A percentile compares a stretch with the other conserved stretches of the same genome.
These are phyloP conservation scores for Phaeophleospora eucalypticola DNA, from an alignment of 2,329 filamentous ascomycete genomes.

Conservation along the genomic window DNA sequence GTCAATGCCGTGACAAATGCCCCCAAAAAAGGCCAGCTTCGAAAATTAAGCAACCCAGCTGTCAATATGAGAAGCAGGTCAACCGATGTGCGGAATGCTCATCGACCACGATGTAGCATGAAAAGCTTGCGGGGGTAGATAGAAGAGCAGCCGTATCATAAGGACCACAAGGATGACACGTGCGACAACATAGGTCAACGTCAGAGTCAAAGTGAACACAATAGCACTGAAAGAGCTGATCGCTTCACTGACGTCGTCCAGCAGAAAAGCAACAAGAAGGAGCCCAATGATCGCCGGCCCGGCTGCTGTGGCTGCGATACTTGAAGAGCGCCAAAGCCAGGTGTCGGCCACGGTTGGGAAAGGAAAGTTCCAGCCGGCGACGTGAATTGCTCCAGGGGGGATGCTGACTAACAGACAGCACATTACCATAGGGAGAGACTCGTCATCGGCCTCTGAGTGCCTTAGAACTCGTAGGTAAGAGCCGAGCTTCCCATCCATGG, in stretches of 20 bases:
- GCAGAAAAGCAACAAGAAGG: background rate
- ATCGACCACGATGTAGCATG: background rate
- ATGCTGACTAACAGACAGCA: slow-evolving; percentile 1
- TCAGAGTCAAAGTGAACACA: background rate
- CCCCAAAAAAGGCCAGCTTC: no score
- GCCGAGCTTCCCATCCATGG: background rate
- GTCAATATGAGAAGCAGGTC: no score
- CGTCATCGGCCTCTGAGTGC: background rate
- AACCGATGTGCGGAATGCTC: slow-evolving; percentile 5
- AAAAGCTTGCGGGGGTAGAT: slow-evolving; percentile 3
- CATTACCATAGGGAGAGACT: background rate
- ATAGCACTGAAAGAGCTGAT: background rate
- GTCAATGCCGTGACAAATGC: no score
- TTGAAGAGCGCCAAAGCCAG: slow-evolving; percentile 12
- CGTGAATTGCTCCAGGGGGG: slow-evolving; percentile 11
- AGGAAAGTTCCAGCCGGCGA: slow-evolving; percentile 13
- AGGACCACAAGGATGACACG: slow-evolving; percentile 3
- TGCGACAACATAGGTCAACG: background rate
- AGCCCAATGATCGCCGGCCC: background rate
- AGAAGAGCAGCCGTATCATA: slow-evolving; percentile 4
- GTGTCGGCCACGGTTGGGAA: slow-evolving; percentile 11
- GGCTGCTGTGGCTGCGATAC: slow-evolving; percentile 4
- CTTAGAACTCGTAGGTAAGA: background rate
- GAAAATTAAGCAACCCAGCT: no score
- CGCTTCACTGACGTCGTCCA: background rate